A percentile compares a stretch with the other conserved stretches of the same genome.
These are phyloP conservation scores for Coemansia pectinata DNA, from an alignment of 192 early-diverging fungal species.

Conservation along the genomic window DNA sequence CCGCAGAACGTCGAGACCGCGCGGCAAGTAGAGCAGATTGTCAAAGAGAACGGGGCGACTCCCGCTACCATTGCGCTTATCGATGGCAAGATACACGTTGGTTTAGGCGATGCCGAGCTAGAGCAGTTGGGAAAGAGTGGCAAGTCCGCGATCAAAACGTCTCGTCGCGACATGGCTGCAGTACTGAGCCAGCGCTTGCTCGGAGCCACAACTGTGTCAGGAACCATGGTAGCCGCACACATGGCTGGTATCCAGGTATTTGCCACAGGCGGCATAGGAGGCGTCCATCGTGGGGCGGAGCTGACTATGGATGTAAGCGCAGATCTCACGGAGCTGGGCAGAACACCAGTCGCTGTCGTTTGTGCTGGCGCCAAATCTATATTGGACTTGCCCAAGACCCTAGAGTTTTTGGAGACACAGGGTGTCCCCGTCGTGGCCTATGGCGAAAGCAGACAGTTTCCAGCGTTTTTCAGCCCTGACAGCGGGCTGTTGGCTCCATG, in stretches of 20 bases:
- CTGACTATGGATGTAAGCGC: slow-evolving; percentile 85
- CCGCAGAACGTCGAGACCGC: slow-evolving; percentile 90
- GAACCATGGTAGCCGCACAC: slow-evolving; percentile 88
- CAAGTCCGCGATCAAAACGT: slow-evolving; percentile 70
- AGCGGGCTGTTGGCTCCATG: slow-evolving; percentile 62
- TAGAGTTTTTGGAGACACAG: slow-evolving; percentile 91
- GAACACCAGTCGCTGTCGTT: slow-evolving; percentile 91
- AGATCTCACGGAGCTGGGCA: slow-evolving; percentile 87
- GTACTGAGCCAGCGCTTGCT: slow-evolving; percentile 70
- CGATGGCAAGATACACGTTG: slow-evolving; percentile 82
- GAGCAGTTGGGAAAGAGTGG: slow-evolving; percentile 64
- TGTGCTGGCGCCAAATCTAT: slow-evolving; percentile 98
- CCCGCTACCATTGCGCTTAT: slow-evolving; percentile 93
- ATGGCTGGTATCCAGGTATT: slow-evolving; percentile 85
- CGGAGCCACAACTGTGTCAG: slow-evolving; percentile 92
- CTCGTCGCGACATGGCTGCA: slow-evolving; percentile 78
- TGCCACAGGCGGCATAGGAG: slow-evolving; percentile 97
- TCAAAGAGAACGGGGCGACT: slow-evolving; percentile 68
- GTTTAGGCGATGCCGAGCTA: slow-evolving; percentile 66
- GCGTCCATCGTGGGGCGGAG: slow-evolving; percentile 86
- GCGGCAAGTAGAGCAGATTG: slow-evolving; percentile 72
- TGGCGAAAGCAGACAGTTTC: slow-evolving; percentile 69
- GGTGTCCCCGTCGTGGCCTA: slow-evolving; percentile 89
- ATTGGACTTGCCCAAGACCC: slow-evolving; percentile 86
- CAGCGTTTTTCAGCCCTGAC: slow-evolving; percentile 86